Percentiles rank a stretch among this genome's conserved stretches.
phyloP scores from a whole-genome alignment of 768 basidiomycete genomes.

The Macrocybe gigantea region DNA sequence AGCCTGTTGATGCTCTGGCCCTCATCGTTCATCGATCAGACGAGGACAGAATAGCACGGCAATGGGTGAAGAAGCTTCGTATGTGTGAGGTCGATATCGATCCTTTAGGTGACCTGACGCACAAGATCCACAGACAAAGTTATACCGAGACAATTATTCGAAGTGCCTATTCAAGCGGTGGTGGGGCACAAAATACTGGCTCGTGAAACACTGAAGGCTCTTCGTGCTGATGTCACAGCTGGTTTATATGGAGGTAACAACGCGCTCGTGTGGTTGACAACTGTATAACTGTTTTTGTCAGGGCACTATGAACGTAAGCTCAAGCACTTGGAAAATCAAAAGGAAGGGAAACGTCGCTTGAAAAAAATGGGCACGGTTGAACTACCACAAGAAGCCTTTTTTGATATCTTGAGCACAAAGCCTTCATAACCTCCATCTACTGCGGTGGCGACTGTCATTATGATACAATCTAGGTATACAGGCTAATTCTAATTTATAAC shows the following conservation, averaged over 20 bases:
- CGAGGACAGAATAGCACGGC: conserved; percentile 66
- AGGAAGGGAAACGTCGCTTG: conserved; percentile 86
- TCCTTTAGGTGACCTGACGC: neutral
- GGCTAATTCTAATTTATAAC: conserved; percentile 35
- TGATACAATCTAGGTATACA: conserved; percentile 16
- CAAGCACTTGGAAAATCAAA: conserved; percentile 85
- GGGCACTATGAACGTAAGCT: conserved; percentile 93
- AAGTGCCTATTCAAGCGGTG: conserved; percentile 92
- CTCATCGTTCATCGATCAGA: conserved; percentile 83
- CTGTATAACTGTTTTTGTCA: conserved; percentile 13
- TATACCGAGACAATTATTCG: conserved; percentile 88
- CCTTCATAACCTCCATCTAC: conserved; percentile 18
- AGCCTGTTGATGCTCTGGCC: conserved; percentile 90
- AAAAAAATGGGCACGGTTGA: conserved; percentile 86
- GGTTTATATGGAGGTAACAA: conserved; percentile 80
- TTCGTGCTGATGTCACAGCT: conserved; percentile 90
- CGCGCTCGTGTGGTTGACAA: neutral
- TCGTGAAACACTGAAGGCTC: conserved; percentile 79
- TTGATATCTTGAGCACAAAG: conserved; percentile 73
- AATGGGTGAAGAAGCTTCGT: conserved; percentile 94
- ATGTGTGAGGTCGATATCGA: conserved; percentile 20
- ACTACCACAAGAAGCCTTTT: conserved; percentile 95
- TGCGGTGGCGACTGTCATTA: conserved; percentile 2
- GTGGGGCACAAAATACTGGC: conserved; percentile 85
- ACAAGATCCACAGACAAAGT: conserved; percentile 60